phyloP scores from a whole-genome alignment of 352 stramenopile species.

The Pythium guiyangense region DNA sequence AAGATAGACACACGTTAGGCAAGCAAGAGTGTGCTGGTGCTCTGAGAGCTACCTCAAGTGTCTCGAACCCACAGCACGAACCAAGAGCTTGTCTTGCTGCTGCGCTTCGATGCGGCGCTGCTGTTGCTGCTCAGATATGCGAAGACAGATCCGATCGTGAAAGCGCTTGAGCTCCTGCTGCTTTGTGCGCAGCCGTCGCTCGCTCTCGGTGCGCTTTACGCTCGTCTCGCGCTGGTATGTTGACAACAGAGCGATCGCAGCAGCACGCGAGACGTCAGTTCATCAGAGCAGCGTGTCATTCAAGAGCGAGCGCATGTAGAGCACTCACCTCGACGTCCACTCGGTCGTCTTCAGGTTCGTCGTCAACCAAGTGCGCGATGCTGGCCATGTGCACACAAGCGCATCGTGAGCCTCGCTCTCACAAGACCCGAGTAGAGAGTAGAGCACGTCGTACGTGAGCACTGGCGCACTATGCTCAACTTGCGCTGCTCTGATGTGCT shows the following conservation, averaged over 20 bases:
- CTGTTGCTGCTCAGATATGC: conserved; percentile 40
- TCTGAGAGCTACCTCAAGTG: not conserved
- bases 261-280: too few species aligned
- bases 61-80: conserved; percentile 1
- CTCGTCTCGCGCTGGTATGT: conserved; percentile 26
- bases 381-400: not conserved
- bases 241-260: not conserved
- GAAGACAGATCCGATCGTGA: conserved; percentile 53
- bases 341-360: not conserved
- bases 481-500: not conserved
- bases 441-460: not conserved
- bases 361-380: conserved; percentile 1
- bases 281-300: not conserved
- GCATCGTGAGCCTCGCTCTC: not conserved
- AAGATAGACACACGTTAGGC: not conserved
- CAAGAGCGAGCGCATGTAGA: not conserved
- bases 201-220: conserved; percentile 25
- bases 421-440: not conserved
- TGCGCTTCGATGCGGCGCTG: conserved; percentile 28
- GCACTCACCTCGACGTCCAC: conserved; percentile 6
- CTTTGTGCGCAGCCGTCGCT: conserved; percentile 26
- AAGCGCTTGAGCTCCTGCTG: conserved; percentile 48
- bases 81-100: conserved; percentile 22
- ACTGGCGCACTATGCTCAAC: not conserved
- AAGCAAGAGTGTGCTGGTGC: not conserved